phyloP scores from a whole-genome alignment of 139 green algal genomes.

The Penium margaritaceum region DNA sequence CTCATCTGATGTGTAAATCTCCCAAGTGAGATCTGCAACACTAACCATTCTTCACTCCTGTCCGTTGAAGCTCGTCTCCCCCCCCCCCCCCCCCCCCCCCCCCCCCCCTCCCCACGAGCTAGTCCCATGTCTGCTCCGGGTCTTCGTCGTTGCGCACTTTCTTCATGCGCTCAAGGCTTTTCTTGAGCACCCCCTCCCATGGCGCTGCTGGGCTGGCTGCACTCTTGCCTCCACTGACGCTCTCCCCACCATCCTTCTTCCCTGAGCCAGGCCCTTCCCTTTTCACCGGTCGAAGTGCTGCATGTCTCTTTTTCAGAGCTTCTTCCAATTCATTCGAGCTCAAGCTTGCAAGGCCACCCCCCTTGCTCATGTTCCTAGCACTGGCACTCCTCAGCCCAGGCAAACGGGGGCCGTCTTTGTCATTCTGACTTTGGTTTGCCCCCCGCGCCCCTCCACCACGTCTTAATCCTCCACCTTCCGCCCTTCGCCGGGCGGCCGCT shows the following conservation, averaged over 20 bases:
- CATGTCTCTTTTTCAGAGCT: background rate
- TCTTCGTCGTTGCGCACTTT: slow-evolving; percentile 15
- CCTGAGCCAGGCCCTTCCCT: background rate
- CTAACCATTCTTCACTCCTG: too few species aligned
- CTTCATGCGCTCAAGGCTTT: slow-evolving; percentile 3
- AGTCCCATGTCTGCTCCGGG: slow-evolving; percentile 25
- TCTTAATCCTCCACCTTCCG: background rate
- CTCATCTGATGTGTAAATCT: too few species aligned
- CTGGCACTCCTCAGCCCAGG: background rate
- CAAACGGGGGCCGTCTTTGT: background rate
- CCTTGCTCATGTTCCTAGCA: background rate
- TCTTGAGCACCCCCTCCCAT: slow-evolving; percentile 3
- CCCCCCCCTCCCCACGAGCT: too few species aligned
- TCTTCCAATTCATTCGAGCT: slow-evolving; percentile 5
- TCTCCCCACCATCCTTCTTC: slow-evolving; percentile 5
- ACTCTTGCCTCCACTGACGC: background rate
- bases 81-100: too few species aligned
- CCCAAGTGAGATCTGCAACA: too few species aligned
- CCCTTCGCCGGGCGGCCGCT: slow-evolving; percentile 11
- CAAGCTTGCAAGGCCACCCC: background rate
- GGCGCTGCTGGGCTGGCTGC: background rate
- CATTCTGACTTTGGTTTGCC: slow-evolving; percentile 3
- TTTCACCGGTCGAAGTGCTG: background rate
- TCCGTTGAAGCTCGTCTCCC: too few species aligned
- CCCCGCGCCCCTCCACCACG: background rate